Evolutionary conservation across 208 protist genomes (phyloP).

Genomic region (Leishmania arabica): DNA sequence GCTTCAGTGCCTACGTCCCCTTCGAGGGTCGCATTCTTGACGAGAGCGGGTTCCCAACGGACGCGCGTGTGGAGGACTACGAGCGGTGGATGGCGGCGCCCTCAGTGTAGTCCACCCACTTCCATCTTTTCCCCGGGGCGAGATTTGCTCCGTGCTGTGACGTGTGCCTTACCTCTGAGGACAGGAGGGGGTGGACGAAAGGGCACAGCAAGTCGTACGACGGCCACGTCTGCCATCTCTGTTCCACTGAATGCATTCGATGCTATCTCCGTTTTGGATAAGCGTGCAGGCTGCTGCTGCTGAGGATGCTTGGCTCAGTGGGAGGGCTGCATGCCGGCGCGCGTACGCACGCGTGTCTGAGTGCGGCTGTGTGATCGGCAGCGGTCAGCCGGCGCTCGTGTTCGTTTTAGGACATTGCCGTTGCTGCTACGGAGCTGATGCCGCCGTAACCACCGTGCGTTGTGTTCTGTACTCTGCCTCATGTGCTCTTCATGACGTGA

Average conservation of each 20-base stretch:
- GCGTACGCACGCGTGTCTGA: background rate
- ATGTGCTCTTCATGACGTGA: background rate
- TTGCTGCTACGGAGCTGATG: background rate
- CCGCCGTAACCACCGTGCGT: background rate
- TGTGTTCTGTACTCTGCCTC: background rate
- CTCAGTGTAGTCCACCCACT: background rate
- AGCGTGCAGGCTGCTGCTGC: background rate
- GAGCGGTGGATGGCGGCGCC: conserved; percentile 76
- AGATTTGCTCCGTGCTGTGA: background rate
- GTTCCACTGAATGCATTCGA: background rate
- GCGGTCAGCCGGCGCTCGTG: background rate
- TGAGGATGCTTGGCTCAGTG: background rate
- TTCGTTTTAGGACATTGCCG: background rate
- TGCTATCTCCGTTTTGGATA: background rate
- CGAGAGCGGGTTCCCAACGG: conserved; percentile 71
- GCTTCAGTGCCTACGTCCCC: conserved; percentile 57
- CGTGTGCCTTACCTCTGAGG: background rate
- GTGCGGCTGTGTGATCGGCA: background rate
- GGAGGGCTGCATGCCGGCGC: background rate
- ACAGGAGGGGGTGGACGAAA: background rate
- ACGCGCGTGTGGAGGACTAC: conserved; percentile 83
- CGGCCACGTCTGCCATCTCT: background rate
- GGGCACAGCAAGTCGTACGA: background rate
- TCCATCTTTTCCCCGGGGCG: no score
- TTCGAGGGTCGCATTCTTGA: conserved; percentile 72